Evolutionary conservation across 768 basidiomycete species (phyloP).

Genomic region (Dacryopinax primogenitus): DNA sequence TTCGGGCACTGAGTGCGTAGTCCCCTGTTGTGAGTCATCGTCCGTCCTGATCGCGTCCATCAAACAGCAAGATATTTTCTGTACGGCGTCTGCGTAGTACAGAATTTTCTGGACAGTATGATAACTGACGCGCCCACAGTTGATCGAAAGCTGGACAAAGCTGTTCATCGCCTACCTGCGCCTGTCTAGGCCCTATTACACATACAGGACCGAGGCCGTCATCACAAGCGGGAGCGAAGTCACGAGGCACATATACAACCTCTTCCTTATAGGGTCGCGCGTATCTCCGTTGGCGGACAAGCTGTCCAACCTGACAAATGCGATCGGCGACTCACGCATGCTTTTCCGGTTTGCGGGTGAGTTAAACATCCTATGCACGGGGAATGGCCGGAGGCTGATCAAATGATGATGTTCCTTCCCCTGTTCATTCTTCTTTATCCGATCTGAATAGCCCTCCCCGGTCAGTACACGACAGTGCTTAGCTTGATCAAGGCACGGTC

Average conservation of each 20-base stretch:
- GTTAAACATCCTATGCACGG: no score
- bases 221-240: neutral
- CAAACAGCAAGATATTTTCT: conserved; percentile 2
- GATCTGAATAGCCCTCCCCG: neutral
- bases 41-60: neutral
- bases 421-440: neutral
- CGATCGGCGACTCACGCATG: conserved; percentile 3
- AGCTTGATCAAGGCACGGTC: neutral
- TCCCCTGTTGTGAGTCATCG: neutral
- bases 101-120: no score
- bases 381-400: no score
- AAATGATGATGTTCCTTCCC: no score
- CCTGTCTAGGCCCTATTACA: neutral
- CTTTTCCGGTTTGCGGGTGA: neutral
- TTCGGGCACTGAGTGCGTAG: conserved; percentile 1
- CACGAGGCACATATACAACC: neutral
- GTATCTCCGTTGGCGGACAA: neutral
- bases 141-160: conserved; percentile 5
- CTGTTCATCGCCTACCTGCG: conserved; percentile 3
- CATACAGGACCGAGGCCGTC: neutral
- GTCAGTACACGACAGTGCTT: neutral
- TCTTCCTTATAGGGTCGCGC: neutral
- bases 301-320: neutral
- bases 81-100: neutral
- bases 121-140: neutral